Base-by-base conservation (phyloP, 2,329 filamentous ascomycete genomes). In the Fusarium sp. region DNA sequence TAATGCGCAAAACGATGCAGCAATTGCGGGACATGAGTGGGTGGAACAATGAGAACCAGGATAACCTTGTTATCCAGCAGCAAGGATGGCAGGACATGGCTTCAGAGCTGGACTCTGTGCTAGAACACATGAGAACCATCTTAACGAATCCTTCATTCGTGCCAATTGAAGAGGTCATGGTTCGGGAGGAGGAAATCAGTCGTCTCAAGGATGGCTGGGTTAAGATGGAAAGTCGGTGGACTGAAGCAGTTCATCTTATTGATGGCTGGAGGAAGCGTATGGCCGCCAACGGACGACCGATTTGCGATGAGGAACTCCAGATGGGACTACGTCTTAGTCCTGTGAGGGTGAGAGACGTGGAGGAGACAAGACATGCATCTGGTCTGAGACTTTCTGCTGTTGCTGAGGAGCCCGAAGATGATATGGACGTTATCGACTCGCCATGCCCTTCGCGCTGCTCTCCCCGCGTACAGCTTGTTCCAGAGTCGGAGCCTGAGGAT, bases 91-190 rank as follows among this genome's bases (percentile, higher is more conserved):
- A 93, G 72, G 92, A 94, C 43, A 86, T 98, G 65, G 89, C 91
- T 1, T 77, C 81, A 11, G 92, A 97, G 68, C 88, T 98, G 80
- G 91, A 94, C 54, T 84, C 84, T 9, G 90, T 97, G 12, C 85
- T 98, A 63, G 89, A 92, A 33, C 93, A 97, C 76, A 86, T 99
- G 68, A 88, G 92, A 69, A 91, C 87, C 4, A 88, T 99, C 37
- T 84, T 99, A 43, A 98, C 94, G 11, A 98, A 98, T 75, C 96
- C 96, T 2, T 97, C 94, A 4, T 99, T 98, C 77, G 96, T 98
- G 16, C 93, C 95, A 1, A 89, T 98, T 23, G 96, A 98, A 74
- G 96, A 98, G 78, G 93, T 99, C 4, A 91, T 97, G 75, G 82
- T 94, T n/a, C 89, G 95, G 56, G 95, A 99, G 69, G 92, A 97